Evolutionary conservation across 2,329 filamentous ascomycete genomes (phyloP), one percentile per base, ranked within the genome.

Genomic region (Cladosporium oxysporum): DNA sequence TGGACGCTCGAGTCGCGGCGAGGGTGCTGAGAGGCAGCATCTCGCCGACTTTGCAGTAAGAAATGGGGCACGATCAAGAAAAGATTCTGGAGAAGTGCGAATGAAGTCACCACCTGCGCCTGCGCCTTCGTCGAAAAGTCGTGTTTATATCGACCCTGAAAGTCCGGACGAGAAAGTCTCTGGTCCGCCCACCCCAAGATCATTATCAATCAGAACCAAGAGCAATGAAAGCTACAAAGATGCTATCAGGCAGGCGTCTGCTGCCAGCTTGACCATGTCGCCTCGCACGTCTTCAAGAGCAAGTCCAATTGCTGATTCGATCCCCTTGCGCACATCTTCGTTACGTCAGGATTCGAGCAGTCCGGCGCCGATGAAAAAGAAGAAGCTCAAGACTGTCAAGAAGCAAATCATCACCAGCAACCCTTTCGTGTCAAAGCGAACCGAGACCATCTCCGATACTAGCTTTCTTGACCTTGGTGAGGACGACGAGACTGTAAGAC

Each of bases 401-500:
- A 67, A 67, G 23, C 58, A 69, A 16, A 37, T 33, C 37, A 33
- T 44, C 47, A 66, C 52, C 18, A 58, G 29, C 29, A 58, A 67
- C 16, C 58, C 58, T 31, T 55, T 62, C 35, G 37, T 31, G 26
- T 66, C 63, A 26, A 65, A 61, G 64, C 66, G 66, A 18, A 66
- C 70, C 31, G 67, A 76, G 57, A 71, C 72, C 16, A 74, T 77
- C 52, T 68, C 73, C 10, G 76, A 76, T 64, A 71, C 71, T 66
- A 71, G 75, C 70, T 70, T 72, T 71, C 74, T 72, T 21, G 76
- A 77, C 59, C 68, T 78, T 53, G 76, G 75, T 23, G 76, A 80
- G 61, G 74, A 78, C 53, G 76, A 79, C 58, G 84, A 86, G 31
- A 85, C 86, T 49, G 86, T 88, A 7, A 84, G 83, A 41, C 83